Conservation (phyloP, 108 stramenopile genomes). For the Nitzschia palea region DNA sequence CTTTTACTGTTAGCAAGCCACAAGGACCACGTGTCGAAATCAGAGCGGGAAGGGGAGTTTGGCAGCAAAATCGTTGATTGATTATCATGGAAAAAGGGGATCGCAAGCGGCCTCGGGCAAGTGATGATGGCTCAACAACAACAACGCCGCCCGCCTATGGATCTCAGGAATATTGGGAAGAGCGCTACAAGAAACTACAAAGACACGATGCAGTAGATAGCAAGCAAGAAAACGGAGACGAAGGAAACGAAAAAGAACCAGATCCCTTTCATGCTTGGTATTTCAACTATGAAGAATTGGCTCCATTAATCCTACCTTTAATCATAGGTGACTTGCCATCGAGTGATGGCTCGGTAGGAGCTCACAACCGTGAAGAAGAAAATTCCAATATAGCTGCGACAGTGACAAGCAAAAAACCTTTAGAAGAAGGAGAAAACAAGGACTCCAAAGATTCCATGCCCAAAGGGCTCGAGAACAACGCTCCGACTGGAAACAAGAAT, state of each 20-base stretch:
- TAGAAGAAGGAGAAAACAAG: slow-evolving; percentile 26
- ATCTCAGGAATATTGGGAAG: slow-evolving; percentile 75
- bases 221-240: background rate
- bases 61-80: no score
- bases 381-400: slow-evolving; percentile 10
- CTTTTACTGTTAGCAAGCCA: no score
- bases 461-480: slow-evolving; percentile 18
- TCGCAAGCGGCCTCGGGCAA: background rate
- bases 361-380: slow-evolving; percentile 25
- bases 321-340: slow-evolving; percentile 46
- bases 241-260: slow-evolving; percentile 36
- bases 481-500: slow-evolving; percentile 10
- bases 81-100: background rate
- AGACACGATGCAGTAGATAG: background rate
- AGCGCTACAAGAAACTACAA: slow-evolving; percentile 42
- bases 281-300: slow-evolving; percentile 75
- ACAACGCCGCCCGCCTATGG: slow-evolving; percentile 59
- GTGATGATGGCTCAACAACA: background rate
- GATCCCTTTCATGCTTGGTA: slow-evolving; percentile 76
- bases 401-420: slow-evolving; percentile 3
- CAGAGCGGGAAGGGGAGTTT: no score
- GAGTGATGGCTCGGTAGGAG: slow-evolving; percentile 13
- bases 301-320: slow-evolving; percentile 69
- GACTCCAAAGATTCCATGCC: slow-evolving; percentile 23
- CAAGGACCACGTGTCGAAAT: no score